Conservation (phyloP, 805 yeast species). For the Spathaspora gorwiae region DNA sequence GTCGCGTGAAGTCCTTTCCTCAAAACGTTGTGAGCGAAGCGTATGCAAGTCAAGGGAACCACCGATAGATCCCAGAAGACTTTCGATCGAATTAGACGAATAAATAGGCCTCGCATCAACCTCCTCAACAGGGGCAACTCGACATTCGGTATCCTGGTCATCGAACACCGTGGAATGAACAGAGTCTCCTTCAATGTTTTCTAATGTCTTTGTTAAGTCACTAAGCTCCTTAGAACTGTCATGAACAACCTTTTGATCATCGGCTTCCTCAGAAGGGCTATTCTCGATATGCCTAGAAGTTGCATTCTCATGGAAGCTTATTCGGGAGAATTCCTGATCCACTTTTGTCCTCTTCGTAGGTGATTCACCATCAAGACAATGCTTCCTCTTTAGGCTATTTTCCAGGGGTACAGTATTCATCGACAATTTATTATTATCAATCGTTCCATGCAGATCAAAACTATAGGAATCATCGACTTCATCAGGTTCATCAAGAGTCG, state of each 20-base stretch:
- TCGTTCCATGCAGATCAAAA: not conserved
- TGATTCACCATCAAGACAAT: not conserved
- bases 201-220: no score
- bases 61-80: not conserved
- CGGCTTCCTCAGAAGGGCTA: not conserved
- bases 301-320: not conserved
- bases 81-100: not conserved
- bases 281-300: not conserved
- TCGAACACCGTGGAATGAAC: not conserved
- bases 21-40: not conserved
- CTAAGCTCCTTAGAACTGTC: not conserved
- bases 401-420: not conserved
- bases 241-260: not conserved
- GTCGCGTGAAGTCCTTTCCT: not conserved
- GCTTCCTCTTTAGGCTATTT: not conserved
- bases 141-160: not conserved
- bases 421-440: no score
- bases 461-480: constrained; percentile 5
- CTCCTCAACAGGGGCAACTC: not conserved
- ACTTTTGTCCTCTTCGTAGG: not conserved
- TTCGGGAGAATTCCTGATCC: no score
- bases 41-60: not conserved
- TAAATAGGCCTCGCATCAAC: not conserved
- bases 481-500: constrained; percentile 5
- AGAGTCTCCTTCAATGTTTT: not conserved